These are phyloP conservation scores for Capsella rubella DNA, from an alignment of 441 rosid species.

Conservation along the genomic window DNA sequence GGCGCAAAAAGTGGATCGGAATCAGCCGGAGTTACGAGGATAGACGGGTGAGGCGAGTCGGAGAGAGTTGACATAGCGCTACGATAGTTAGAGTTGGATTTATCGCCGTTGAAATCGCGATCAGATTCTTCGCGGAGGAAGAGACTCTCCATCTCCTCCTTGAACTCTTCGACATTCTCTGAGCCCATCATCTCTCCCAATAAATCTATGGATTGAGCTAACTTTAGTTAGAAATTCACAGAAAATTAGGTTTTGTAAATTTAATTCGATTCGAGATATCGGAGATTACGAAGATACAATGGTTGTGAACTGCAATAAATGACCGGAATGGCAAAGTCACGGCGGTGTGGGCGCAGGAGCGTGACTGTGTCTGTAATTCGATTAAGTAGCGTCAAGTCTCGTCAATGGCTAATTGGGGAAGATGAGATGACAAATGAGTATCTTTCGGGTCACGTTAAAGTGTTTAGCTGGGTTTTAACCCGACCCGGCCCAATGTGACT, in stretches of 20 bases:
- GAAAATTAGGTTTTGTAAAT: not conserved
- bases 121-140: constrained; percentile 53
- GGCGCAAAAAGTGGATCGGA: constrained; percentile 75
- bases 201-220: constrained; percentile 11
- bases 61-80: constrained; percentile 63
- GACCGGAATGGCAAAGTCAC: constrained; percentile 24
- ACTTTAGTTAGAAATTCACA: constrained; percentile 2
- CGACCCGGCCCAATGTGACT: constrained; percentile 18
- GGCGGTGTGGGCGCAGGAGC: constrained; percentile 34
- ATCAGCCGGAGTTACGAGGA: constrained; percentile 54
- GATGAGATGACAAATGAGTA: constrained; percentile 22
- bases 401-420: constrained; percentile 30
- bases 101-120: constrained; percentile 22
- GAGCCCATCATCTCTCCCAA: constrained; percentile 74
- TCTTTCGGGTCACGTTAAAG: constrained; percentile 30
- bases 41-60: constrained; percentile 58
- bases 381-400: constrained; percentile 24
- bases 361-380: not conserved
- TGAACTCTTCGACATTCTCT: constrained; percentile 58
- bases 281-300: not conserved
- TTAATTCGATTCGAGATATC: not conserved
- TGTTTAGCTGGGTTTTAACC: constrained; percentile 20
- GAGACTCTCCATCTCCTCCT: constrained; percentile 76
- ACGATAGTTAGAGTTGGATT: constrained; percentile 55
- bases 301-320: not conserved